Conservation (phyloP, 2,329 filamentous ascomycete species). For the Zasmidium citrigriseum region DNA sequence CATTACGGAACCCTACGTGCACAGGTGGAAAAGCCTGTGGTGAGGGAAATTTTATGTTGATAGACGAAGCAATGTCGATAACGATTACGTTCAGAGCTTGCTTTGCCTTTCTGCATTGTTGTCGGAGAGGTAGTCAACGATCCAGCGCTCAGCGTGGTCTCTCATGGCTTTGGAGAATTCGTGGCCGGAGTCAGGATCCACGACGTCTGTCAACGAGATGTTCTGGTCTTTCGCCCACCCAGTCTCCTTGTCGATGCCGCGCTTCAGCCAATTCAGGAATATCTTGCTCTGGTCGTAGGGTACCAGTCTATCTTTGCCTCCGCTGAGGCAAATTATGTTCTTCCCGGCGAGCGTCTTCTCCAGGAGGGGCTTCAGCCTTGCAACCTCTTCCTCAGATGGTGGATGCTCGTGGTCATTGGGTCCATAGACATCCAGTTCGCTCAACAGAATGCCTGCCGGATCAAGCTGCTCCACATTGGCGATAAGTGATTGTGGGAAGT, state of each 20-base stretch:
- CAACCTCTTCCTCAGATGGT: conserved; percentile 48
- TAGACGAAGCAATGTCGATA: conserved; percentile 3
- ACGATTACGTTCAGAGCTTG: conserved; percentile 16
- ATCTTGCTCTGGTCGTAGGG: conserved; percentile 63
- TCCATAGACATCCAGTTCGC: conserved; percentile 35
- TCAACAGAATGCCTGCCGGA: conserved; percentile 72
- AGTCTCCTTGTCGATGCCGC: conserved; percentile 44
- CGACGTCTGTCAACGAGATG: conserved; percentile 62
- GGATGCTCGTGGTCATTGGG: conserved; percentile 33
- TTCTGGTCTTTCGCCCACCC: conserved; percentile 58
- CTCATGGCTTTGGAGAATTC: conserved; percentile 69
- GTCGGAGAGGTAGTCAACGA: conserved; percentile 48
- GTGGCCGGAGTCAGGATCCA: conserved; percentile 71
- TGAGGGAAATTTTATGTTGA: not conserved
- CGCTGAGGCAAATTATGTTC: conserved; percentile 65
- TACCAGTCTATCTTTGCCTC: conserved; percentile 70
- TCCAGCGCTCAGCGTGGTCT: conserved; percentile 63
- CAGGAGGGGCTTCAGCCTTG: conserved; percentile 38
- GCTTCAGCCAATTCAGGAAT: conserved; percentile 64
- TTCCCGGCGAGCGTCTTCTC: conserved; percentile 54
- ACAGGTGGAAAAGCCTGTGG: not conserved
- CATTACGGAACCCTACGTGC: not conserved
- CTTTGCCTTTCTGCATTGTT: conserved; percentile 8
- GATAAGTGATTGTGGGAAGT: conserved; percentile 73
- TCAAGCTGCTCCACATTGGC: conserved; percentile 66